phyloP scores from a whole-genome alignment of 2,329 filamentous ascomycete species.

The Nakataea oryzae region DNA sequence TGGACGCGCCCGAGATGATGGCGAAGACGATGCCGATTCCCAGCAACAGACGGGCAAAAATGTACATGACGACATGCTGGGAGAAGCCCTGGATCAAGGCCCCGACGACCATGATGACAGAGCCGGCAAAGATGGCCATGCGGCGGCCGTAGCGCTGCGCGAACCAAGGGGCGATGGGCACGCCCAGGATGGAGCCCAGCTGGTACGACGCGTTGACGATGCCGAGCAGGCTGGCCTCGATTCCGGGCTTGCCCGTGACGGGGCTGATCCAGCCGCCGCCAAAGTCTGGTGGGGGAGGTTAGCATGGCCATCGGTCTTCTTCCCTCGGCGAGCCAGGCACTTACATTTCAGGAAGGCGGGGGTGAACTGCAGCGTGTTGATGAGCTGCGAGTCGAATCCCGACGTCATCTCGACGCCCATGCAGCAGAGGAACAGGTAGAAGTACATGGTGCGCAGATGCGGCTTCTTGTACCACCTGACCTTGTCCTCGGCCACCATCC shows the following conservation, averaged over 20 bases:
- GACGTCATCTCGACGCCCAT: constrained; percentile 11
- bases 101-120: constrained; percentile 39
- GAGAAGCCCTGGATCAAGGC: constrained; percentile 41
- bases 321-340: no score
- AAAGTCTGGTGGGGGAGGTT: neutral
- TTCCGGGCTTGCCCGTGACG: neutral
- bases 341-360: constrained; percentile 23
- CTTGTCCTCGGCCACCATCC: constrained; percentile 15
- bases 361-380: constrained; percentile 17
- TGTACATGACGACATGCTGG: constrained; percentile 41
- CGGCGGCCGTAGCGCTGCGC: constrained; percentile 38
- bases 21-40: constrained; percentile 51
- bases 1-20: constrained; percentile 45
- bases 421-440: constrained; percentile 32
- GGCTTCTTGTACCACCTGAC: constrained; percentile 12
- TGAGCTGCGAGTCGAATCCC: constrained; percentile 13
- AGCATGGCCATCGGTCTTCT: neutral
- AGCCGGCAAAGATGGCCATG: constrained; percentile 41
- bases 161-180: constrained; percentile 20
- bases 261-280: neutral
- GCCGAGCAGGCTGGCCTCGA: neutral
- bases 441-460: constrained; percentile 13
- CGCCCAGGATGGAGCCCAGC: constrained; percentile 10
- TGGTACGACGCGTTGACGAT: constrained; percentile 23
- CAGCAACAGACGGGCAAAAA: constrained; percentile 47